Evolutionary conservation across 371 early-diverging fungal genomes (phyloP).

Genomic region (Fennellomyces sp.): DNA sequence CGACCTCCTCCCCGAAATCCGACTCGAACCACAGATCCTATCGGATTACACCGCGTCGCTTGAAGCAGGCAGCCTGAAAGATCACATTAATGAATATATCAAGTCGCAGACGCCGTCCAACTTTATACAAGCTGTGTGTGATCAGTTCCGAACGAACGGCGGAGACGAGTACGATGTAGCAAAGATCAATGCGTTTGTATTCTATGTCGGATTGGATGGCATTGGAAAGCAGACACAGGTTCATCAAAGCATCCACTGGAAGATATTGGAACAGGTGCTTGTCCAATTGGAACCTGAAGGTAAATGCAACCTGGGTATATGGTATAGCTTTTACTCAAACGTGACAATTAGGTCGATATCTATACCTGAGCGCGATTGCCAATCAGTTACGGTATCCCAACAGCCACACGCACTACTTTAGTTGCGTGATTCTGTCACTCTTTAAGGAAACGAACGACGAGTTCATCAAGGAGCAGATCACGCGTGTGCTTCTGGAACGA

Average conservation of each 20-base stretch:
- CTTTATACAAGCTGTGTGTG: constrained; percentile 42
- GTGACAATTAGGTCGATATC: constrained; percentile 69
- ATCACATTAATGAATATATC: constrained; percentile 77
- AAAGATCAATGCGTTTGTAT: constrained; percentile 85
- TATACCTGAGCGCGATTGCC: constrained; percentile 88
- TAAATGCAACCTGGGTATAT: too few species aligned
- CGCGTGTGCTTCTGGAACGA: constrained; percentile 92
- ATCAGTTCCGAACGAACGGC: neutral
- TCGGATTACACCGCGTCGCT: constrained; percentile 80
- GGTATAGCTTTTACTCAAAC: neutral
- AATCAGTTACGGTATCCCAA: constrained; percentile 98
- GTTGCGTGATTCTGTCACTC: constrained; percentile 78
- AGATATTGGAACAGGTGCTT: constrained; percentile 81
- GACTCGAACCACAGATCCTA: constrained; percentile 81
- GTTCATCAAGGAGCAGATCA: constrained; percentile 91
- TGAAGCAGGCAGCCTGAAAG: constrained; percentile 59
- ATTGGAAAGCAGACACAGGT: constrained; percentile 64
- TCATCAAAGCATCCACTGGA: constrained; percentile 79
- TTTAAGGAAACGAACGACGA: constrained; percentile 85
- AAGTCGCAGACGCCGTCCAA: constrained; percentile 60
- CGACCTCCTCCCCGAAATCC: constrained; percentile 85
- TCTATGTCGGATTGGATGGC: constrained; percentile 84
- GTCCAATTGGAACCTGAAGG: constrained; percentile 84
- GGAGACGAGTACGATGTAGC: constrained; percentile 58
- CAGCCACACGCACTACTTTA: constrained; percentile 94